Base-by-base conservation (phyloP, 257 asterid genomes). In the Solanum chiquidenum region DNA sequence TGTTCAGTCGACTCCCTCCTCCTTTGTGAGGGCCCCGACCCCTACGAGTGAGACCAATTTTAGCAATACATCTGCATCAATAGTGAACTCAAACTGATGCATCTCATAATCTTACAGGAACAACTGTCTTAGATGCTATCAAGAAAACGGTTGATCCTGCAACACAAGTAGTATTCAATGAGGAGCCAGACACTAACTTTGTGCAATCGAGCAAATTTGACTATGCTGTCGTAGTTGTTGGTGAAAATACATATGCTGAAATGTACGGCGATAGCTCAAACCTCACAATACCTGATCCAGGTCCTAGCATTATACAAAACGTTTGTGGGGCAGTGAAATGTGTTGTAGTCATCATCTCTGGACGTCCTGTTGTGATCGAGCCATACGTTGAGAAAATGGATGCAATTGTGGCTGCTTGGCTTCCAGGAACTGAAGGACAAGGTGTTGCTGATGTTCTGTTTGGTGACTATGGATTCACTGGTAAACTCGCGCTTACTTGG, bases 381-480 rank as follows among this genome's bases (percentile, higher is more conserved):
- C 91, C 92, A 9, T 90, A 91, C 42, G 83, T 92, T n/a, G 80
- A 77, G 0, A 84, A 66, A 86, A 90, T 92, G 31, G 93, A 90
- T 11, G 93, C 91, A 0, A 91, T 92, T 0, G 91, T 91, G 21
- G 93, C 94, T 40, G 94, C 94, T 29, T 92, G 94, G 93, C 91
- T 92, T 86, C 94, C 94, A 4, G 94, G 94, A 1, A 91, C 91
- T 0, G 94, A 92, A 89, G 94, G 94, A 7, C 94, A 91, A 80
- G 94, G 94, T 6, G 86, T 92, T 64, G 89, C 93, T 52, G 94
- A 92, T 90, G 91, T 84, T 86, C 25, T 92, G 40, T 92, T 92
- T 75, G 93, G 94, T 7, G 93, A 91, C 76, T 91, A 91, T 18
- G 92, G 91, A 42, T 92, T 92, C 34, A 89, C 93, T 0, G 94